A percentile compares a stretch with the other conserved stretches of the same genome.
phyloP scores from a whole-genome alignment of 805 yeast genomes.

The Spathaspora gorwiae region DNA sequence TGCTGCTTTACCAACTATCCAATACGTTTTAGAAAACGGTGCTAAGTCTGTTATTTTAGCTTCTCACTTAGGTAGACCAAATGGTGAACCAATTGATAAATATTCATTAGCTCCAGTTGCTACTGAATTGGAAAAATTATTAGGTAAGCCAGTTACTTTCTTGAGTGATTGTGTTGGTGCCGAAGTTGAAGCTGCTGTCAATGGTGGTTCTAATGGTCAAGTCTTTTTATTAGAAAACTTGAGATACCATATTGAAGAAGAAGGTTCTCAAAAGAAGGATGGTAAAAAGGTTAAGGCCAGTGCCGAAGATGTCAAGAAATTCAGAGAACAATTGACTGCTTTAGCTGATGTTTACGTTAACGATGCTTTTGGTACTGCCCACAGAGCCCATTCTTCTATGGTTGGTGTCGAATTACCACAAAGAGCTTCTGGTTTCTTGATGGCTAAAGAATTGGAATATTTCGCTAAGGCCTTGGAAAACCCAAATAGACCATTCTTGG shows the following conservation, averaged over 20 bases:
- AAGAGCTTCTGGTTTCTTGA: constrained; percentile 98
- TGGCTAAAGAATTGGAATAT: constrained; percentile 95
- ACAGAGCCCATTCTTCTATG: constrained; percentile 99
- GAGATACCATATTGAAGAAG: constrained; percentile 98
- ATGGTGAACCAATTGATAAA: constrained; percentile 83
- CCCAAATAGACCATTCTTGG: constrained; percentile 97
- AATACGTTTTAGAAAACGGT: constrained; percentile 86
- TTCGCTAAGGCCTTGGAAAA: constrained; percentile 97
- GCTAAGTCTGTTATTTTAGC: constrained; percentile 92
- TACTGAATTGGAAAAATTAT: constrained; percentile 75
- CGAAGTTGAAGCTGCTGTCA: constrained; percentile 78
- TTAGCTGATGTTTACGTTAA: constrained; percentile 96
- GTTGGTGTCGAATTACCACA: constrained; percentile 94
- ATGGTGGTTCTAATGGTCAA: constrained; percentile 70
- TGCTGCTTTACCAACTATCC: constrained; percentile 98
- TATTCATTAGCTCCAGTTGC: constrained; percentile 94
- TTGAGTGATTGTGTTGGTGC: constrained; percentile 88
- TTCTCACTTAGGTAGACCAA: constrained; percentile 99
- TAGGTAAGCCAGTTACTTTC: constrained; percentile 70
- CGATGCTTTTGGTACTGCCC: constrained; percentile 99
- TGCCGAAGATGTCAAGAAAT: constrained; percentile 72
- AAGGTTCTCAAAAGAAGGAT: constrained; percentile 76
- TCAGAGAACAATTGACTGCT: constrained; percentile 86
- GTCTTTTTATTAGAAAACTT: constrained; percentile 92
- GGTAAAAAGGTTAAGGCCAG: constrained; percentile 94